Base-by-base conservation (phyloP, 192 early-diverging fungal genomes). In the Linderina pennispora region DNA sequence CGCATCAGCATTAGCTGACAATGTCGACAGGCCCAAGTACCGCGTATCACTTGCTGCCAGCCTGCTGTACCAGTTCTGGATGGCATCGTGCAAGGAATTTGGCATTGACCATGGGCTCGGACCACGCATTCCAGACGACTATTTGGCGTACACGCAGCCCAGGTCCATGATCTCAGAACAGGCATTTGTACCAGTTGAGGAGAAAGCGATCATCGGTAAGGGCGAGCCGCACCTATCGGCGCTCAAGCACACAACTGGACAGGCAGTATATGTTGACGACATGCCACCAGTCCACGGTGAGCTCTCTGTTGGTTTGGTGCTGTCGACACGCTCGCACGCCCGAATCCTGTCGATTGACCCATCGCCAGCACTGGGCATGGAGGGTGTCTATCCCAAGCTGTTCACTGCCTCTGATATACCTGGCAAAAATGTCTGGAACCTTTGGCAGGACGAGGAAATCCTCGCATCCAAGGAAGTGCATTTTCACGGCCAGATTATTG, bases 201-300 rank as follows among this genome's bases (percentile, higher is more conserved):
- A 62, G 62, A 56, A 59, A 35, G 61, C 61, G 20, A 39, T 51
- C 62, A 50, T 85, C 18, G 80, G 82, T 8, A 53, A 76, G 23
- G 31, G 50, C n/a, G 50, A 80, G 13, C 64, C 79, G 11, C 85
- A 87, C 51, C 39, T 78, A n/a, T 65, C 80, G 19, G 83, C 82
- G 4, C 54, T 82, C 52, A 89, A 85, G 58, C 87, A 89, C 49
- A 79, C 80, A 19, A 88, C 85, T 15, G 87, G 87, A 18, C 81
- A 84, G 53, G 85, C 85, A 8, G 40, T 74, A 17, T 89, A 86
- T 50, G 50, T 78, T 3, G 85, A 89, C 56, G 87, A 89, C 55
- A 83, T 86, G 37, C 87, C 87, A 14, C 60, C 45, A 36, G 35
- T 75, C 4, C 49, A 65, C 23, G 73, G 74, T 48, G 87, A 89